phyloP scores from a whole-genome alignment of 148 eudicot genomes.

The Camellia granthamiana region DNA sequence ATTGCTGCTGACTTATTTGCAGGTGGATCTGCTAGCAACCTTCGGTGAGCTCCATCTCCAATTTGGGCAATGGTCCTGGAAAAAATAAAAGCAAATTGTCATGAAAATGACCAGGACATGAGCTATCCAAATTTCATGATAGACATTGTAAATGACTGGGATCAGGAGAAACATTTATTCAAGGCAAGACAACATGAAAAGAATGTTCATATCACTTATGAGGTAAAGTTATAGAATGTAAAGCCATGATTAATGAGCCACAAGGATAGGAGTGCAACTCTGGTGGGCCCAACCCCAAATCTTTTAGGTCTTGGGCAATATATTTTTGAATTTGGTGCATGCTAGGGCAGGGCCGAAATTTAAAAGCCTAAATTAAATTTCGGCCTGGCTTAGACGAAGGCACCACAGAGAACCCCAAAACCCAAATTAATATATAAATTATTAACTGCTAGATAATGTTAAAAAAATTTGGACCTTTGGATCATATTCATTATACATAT shows the following conservation, averaged over 20 bases:
- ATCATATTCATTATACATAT: no score
- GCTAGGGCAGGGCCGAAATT: no score
- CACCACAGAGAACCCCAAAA: no score
- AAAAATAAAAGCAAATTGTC: conserved; percentile 8
- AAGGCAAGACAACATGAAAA: no score
- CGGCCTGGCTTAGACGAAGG: no score
- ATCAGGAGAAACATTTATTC: neutral
- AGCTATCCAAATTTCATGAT: neutral
- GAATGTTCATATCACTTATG: neutral
- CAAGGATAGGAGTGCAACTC: neutral
- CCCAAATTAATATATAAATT: no score
- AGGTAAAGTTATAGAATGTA: neutral
- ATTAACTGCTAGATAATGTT: no score
- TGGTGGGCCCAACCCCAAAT: no score
- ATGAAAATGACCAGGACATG: conserved; percentile 1
- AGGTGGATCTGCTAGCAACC: conserved; percentile 11
- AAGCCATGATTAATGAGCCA: neutral
- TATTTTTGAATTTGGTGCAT: no score
- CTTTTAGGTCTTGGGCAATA: no score
- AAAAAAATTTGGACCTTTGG: no score
- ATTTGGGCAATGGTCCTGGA: conserved; percentile 26
- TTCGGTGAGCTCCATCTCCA: conserved; percentile 25
- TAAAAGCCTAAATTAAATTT: no score
- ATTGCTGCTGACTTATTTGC: neutral
- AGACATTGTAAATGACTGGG: neutral